Evolutionary conservation across 2,329 filamentous ascomycete species (phyloP).

Genomic region (Pseudogymnoascus sp.): DNA sequence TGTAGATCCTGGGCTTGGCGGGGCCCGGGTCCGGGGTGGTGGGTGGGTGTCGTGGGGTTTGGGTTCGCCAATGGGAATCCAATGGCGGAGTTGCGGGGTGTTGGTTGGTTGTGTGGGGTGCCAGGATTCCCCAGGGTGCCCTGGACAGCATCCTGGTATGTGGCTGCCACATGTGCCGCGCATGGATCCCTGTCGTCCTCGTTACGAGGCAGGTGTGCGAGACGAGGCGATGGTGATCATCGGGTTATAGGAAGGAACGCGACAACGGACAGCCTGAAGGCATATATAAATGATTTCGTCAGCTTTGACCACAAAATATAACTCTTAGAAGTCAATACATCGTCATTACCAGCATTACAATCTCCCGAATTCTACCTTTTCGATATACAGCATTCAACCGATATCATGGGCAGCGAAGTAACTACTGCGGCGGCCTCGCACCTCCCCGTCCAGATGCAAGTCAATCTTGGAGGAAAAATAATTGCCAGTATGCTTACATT

Average conservation of each 20-base stretch:
- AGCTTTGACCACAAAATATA: neutral
- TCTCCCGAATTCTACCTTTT: neutral
- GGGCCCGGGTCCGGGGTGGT: neutral
- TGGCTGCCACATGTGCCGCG: neutral
- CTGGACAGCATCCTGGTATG: neutral
- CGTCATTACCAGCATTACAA: neutral
- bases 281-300: neutral
- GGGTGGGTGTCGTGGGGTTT: neutral
- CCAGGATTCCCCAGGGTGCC: neutral
- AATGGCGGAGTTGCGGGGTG: neutral
- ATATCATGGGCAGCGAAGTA: neutral
- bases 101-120: neutral
- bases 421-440: neutral
- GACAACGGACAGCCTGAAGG: neutral
- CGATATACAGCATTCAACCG: neutral
- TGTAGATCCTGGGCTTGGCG: neutral
- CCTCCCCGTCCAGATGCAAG: conserved; percentile 19
- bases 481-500: conserved; percentile 25
- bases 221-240: neutral
- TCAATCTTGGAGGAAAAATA: conserved; percentile 25
- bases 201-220: neutral
- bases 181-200: neutral
- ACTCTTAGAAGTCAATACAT: neutral
- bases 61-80: neutral
- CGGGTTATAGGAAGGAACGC: neutral